Conservation (phyloP, 2,329 filamentous ascomycete species). For the Phaeosphaeria sp. region DNA sequence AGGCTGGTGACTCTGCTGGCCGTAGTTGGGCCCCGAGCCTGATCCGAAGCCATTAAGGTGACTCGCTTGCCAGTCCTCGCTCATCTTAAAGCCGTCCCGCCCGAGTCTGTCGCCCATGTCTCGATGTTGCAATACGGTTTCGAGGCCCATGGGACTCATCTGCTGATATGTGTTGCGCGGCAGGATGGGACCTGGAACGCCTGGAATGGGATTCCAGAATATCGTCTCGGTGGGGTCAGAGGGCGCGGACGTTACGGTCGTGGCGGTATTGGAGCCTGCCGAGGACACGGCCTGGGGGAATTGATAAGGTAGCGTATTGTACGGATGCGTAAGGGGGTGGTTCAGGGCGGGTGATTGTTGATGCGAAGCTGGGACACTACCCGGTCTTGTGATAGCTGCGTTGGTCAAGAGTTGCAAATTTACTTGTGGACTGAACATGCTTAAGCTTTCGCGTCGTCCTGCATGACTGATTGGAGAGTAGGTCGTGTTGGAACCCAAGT, state of each 20-base stretch:
- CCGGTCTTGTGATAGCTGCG: slow-evolving; percentile 15
- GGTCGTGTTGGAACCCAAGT: slow-evolving; percentile 11
- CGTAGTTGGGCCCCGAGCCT: background rate
- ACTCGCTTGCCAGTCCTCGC: slow-evolving; percentile 25
- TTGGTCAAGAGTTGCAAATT: slow-evolving; percentile 25
- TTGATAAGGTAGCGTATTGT: slow-evolving; percentile 14
- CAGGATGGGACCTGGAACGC: slow-evolving; percentile 47
- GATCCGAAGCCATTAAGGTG: background rate
- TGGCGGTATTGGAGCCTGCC: slow-evolving; percentile 13
- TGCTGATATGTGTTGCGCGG: slow-evolving; percentile 33
- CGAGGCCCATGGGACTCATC: slow-evolving; percentile 43
- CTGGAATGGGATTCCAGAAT: slow-evolving; percentile 50
- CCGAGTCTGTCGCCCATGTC: slow-evolving; percentile 41
- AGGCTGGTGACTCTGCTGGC: background rate
- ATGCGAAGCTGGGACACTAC: slow-evolving; percentile 21
- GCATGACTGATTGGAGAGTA: slow-evolving; percentile 4
- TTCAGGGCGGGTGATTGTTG: slow-evolving; percentile 21
- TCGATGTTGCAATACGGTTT: slow-evolving; percentile 36
- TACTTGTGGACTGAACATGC: slow-evolving; percentile 35
- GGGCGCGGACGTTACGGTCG: slow-evolving; percentile 16
- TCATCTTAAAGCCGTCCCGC: slow-evolving; percentile 46
- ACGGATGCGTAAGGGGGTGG: slow-evolving; percentile 16
- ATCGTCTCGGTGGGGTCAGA: slow-evolving; percentile 27
- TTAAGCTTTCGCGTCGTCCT: slow-evolving; percentile 33
- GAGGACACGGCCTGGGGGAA: slow-evolving; percentile 25